These are phyloP conservation scores for Fragaria nilgerrensis DNA, from an alignment of 306 rosid species.

Conservation along the genomic window DNA sequence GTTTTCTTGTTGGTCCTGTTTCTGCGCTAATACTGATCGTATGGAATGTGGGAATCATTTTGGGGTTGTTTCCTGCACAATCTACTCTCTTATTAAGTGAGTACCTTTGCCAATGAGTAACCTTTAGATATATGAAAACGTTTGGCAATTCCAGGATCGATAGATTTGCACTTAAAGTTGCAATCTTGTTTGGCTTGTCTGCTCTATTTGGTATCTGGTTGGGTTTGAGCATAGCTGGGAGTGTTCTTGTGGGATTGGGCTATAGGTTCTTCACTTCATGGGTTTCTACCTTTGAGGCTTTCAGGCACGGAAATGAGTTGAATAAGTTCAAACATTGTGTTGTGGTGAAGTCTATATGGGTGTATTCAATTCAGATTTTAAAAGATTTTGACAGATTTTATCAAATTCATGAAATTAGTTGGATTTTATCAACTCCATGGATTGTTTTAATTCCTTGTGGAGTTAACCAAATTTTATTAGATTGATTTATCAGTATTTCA, in stretches of 20 bases:
- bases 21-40: slow-evolving; percentile 57
- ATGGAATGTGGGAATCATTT: slow-evolving; percentile 68
- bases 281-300: slow-evolving; percentile 88
- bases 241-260: slow-evolving; percentile 69
- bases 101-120: not conserved
- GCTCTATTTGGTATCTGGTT: slow-evolving; percentile 75
- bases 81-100: slow-evolving; percentile 63
- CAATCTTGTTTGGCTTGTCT: slow-evolving; percentile 63
- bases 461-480: too few species aligned
- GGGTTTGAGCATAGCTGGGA: slow-evolving; percentile 74
- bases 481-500: too few species aligned
- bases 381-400: too few species aligned
- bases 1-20: slow-evolving; percentile 68
- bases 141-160: slow-evolving; percentile 49
- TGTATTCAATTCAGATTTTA: too few species aligned
- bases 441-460: too few species aligned
- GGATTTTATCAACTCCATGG: too few species aligned
- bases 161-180: slow-evolving; percentile 68
- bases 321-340: slow-evolving; percentile 58
- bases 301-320: slow-evolving; percentile 55
- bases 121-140: not conserved
- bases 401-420: too few species aligned
- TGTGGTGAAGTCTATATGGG: slow-evolving; percentile 53
- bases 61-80: slow-evolving; percentile 71
- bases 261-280: slow-evolving; percentile 85